These are phyloP conservation scores for Extremus antarcticus DNA, from an alignment of 495 filamentous ascomycete species.

Conservation along the genomic window DNA sequence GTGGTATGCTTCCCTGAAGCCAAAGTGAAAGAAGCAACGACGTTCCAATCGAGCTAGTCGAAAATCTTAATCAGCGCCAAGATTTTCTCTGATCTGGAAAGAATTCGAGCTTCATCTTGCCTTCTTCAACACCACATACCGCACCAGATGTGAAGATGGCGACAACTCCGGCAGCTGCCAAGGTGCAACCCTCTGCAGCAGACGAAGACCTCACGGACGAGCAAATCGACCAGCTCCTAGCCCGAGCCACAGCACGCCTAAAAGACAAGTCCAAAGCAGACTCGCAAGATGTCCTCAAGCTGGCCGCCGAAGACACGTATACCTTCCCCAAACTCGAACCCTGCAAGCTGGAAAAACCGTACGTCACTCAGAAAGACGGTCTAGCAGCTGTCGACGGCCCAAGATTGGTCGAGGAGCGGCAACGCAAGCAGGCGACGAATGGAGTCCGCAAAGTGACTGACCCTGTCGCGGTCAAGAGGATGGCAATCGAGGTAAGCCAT, in stretches of 20 bases:
- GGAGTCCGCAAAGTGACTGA: not conserved
- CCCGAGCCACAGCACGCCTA: conserved; percentile 52
- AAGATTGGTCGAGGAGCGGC: conserved; percentile 28
- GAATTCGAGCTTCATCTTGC: not conserved
- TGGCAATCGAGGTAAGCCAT: conserved; percentile 36
- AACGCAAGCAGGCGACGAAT: too few relatives aligned
- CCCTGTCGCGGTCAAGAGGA: conserved; percentile 10
- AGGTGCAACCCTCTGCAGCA: not conserved
- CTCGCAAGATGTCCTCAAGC: not conserved
- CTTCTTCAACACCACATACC: not conserved
- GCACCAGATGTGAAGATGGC: not conserved
- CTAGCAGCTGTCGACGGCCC: conserved; percentile 40
- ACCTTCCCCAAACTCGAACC: conserved; percentile 37
- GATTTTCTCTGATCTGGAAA: not conserved
- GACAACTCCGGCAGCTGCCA: not conserved
- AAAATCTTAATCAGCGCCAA: not conserved
- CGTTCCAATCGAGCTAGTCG: too few relatives aligned
- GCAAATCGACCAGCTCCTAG: conserved; percentile 51
- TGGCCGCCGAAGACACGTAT: conserved; percentile 5
- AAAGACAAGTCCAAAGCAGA: conserved; percentile 21
- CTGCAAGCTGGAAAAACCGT: conserved; percentile 32
- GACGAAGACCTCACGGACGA: conserved; percentile 48
- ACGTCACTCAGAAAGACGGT: conserved; percentile 37
- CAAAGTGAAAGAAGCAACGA: too few relatives aligned
- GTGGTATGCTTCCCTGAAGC: not conserved